phyloP scores from a whole-genome alignment of 2,329 filamentous ascomycete species.

The Sporothrix variecibatus region DNA sequence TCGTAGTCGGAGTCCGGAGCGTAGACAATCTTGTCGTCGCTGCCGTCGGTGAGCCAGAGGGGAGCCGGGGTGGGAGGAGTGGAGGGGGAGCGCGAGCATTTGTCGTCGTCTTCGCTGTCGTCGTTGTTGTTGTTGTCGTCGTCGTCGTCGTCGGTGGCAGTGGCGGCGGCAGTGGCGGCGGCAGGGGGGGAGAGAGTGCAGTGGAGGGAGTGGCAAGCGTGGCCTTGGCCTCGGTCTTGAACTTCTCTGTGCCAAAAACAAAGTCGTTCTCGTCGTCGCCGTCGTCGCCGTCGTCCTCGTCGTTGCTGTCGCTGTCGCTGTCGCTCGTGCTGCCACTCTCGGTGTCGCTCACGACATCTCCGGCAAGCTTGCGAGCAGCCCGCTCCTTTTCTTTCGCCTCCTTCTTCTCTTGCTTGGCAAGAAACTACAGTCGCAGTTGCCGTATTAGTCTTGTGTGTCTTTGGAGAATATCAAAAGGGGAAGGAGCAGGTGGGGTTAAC shows the following conservation, averaged over 20 bases:
- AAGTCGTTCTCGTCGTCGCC: neutral
- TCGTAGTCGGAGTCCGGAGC: neutral
- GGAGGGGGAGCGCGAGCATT: too few species aligned
- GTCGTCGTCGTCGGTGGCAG: neutral
- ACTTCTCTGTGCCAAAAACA: neutral
- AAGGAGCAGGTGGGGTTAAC: neutral
- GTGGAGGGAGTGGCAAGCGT: neutral
- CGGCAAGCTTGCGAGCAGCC: too few species aligned
- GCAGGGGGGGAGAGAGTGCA: neutral
- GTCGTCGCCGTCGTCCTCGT: too few species aligned
- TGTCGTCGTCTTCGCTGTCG: neutral
- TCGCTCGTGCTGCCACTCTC: neutral
- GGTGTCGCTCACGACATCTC: too few species aligned
- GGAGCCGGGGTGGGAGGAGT: neutral
- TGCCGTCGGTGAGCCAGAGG: neutral
- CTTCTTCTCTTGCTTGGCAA: neutral
- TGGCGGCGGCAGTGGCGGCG: too few species aligned
- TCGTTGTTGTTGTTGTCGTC: neutral
- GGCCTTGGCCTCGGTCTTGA: neutral
- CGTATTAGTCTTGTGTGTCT: neutral
- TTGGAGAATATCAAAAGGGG: neutral
- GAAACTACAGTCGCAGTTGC: neutral
- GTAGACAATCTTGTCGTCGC: neutral
- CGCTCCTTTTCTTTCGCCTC: neutral
- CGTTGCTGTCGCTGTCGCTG: neutral